Conservation (phyloP, 2,329 filamentous ascomycete species). For the Coccinonectria pachysandricola region DNA sequence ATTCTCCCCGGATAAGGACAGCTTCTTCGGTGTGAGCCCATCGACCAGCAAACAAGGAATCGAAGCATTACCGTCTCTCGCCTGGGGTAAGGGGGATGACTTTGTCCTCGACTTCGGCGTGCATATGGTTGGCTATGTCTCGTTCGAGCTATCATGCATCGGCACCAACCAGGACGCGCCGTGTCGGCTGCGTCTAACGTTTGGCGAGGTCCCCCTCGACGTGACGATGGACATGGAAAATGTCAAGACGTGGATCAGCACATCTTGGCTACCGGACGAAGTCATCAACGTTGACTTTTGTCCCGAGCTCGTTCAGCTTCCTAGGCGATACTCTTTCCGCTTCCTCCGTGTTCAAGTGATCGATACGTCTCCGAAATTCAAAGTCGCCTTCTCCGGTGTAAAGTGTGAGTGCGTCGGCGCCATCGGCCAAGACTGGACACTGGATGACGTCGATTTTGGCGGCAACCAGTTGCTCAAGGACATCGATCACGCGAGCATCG, state of each 20-base stretch:
- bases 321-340: slow-evolving; percentile 24
- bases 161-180: slow-evolving; percentile 22
- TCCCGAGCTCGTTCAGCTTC: slow-evolving; percentile 18
- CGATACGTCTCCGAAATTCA: slow-evolving; percentile 25
- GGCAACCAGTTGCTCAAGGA: slow-evolving; percentile 12
- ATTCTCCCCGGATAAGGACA: slow-evolving; percentile 3
- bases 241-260: slow-evolving; percentile 28
- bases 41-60: slow-evolving; percentile 2
- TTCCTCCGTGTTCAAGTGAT: slow-evolving; percentile 24
- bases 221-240: slow-evolving; percentile 24
- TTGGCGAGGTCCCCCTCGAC: slow-evolving; percentile 27
- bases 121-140: slow-evolving; percentile 7
- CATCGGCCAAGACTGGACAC: slow-evolving; percentile 8
- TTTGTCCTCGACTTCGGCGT: slow-evolving; percentile 9
- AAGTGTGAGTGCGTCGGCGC: slow-evolving; percentile 20
- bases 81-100: slow-evolving; percentile 7
- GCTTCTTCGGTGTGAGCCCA: slow-evolving; percentile 5
- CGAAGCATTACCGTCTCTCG: slow-evolving; percentile 3
- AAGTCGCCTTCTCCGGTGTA: slow-evolving; percentile 20
- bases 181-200: slow-evolving; percentile 23
- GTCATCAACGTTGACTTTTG: slow-evolving; percentile 25
- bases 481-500: slow-evolving; percentile 21
- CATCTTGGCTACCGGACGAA: slow-evolving; percentile 27
- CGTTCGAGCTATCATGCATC: slow-evolving; percentile 3
- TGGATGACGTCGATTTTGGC: slow-evolving; percentile 9